A percentile compares a stretch with the other conserved stretches of the same genome.
phyloP scores from a whole-genome alignment of 169 alveolate species.

The Plasmodium reichenowi region DNA sequence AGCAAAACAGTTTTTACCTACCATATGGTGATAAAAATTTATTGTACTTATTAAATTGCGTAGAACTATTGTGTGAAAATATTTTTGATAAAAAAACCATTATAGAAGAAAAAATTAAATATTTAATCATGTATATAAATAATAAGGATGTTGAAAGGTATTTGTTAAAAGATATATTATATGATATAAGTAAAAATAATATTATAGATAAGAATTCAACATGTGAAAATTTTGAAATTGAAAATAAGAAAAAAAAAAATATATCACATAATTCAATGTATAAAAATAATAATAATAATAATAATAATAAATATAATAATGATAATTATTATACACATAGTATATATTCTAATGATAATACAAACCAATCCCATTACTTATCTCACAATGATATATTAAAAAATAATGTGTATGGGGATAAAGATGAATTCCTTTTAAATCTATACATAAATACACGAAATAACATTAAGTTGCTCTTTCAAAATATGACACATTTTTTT shows the following conservation, averaged over 20 bases:
- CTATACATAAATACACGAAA: slow-evolving; percentile 8
- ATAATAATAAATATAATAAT: not conserved
- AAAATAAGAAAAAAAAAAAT: not conserved
- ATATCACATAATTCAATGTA: not conserved
- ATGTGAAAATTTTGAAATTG: not conserved
- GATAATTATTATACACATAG: not conserved
- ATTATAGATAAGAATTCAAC: not conserved
- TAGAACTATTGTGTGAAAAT: slow-evolving; percentile 45
- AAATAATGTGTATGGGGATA: no score
- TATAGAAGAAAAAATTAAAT: slow-evolving; percentile 26
- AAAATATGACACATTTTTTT: slow-evolving; percentile 50
- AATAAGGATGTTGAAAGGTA: slow-evolving; percentile 29
- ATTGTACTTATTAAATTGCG: slow-evolving; percentile 30
- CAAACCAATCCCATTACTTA: not conserved
- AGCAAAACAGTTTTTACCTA: slow-evolving; percentile 15
- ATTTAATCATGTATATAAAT: slow-evolving; percentile 4
- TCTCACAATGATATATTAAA: not conserved
- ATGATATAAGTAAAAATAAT: not conserved
- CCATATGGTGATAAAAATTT: slow-evolving; percentile 20
- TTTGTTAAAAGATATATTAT: slow-evolving; percentile 21
- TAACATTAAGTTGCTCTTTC: slow-evolving; percentile 17
- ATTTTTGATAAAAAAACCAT: slow-evolving; percentile 32
- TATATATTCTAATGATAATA: not conserved
- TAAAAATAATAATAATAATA: not conserved
- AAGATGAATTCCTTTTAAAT: slow-evolving; percentile 23